A percentile compares a stretch with the other conserved stretches of the same genome.
Evolutionary conservation across 1,139 yeast species (phyloP).

Genomic region (Diutina mesorugosa): DNA sequence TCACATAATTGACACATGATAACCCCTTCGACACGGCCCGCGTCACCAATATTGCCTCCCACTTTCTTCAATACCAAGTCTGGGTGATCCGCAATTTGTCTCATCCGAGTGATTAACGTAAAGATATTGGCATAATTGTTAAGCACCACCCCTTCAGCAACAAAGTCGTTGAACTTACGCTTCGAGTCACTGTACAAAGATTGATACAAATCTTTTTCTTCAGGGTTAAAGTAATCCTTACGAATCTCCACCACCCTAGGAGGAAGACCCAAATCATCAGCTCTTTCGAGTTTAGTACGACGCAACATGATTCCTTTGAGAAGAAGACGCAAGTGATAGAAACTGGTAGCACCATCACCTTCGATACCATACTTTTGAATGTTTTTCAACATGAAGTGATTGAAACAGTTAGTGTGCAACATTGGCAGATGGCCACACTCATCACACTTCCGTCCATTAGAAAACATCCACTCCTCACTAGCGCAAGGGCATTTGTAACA

Average conservation of each 20-base stretch:
- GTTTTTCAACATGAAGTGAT: conserved; percentile 86
- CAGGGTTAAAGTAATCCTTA: conserved; percentile 78
- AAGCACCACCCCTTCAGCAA: conserved; percentile 88
- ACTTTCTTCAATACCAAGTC: conserved; percentile 76
- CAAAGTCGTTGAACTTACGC: conserved; percentile 76
- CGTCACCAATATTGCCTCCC: conserved; percentile 24
- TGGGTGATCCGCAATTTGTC: conserved; percentile 97
- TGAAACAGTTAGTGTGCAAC: conserved; percentile 91
- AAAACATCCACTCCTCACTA: conserved; percentile 70
- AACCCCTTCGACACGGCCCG: conserved; percentile 36
- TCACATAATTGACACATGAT: conserved; percentile 88
- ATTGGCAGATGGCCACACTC: conserved; percentile 82
- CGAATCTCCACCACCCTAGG: conserved; percentile 87
- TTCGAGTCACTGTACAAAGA: conserved; percentile 79
- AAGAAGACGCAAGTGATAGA: conserved; percentile 60
- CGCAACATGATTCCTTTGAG: conserved; percentile 77
- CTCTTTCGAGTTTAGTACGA: conserved; percentile 89
- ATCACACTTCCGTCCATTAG: conserved; percentile 76
- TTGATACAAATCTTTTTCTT: conserved; percentile 83
- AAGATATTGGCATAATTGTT: conserved; percentile 95
- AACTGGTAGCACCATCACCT: conserved; percentile 71
- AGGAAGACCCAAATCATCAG: conserved; percentile 94
- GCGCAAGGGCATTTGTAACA: conserved; percentile 86
- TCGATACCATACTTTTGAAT: conserved; percentile 71
- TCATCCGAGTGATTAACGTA: conserved; percentile 90